Base-by-base conservation (phyloP, 371 early-diverging fungal genomes). In the Lichtheimia ornata region DNA sequence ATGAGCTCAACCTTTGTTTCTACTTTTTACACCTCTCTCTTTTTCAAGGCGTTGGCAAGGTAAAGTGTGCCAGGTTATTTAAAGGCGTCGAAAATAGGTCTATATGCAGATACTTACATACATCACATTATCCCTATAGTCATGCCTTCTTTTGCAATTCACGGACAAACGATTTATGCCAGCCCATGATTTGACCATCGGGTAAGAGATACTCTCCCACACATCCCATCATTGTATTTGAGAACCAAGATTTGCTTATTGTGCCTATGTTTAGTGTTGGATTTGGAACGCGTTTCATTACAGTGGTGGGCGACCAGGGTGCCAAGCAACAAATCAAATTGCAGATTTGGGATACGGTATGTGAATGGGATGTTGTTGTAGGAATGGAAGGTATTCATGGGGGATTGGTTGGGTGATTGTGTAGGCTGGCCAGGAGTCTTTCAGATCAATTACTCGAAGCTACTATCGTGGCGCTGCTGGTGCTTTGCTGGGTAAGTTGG, bases 321-420 rank as follows among this genome's bases (percentile, higher is more conserved):
- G 89, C 90, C 56, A 85, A 85, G 58, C 89, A 91, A 65, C 88
- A 86, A 65, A 89, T 98, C 68, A 97, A 97, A 77, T 84, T 99
- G 20, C 98, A 98, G 30, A 94, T 99, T 56, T 99, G 99, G 99
- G 99, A 99, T 75, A 98, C 99, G 15, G 96, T 94, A 70, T 86
- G 51, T 20, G 35, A 35, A 7, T 9, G 11, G 35, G 9, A 11
- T 9, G 7, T 7, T 50, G 2, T 27, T 55, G n/a, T 35, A n/a
- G n/a, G n/a, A 14, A 30, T 22, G 45, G 6, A 22, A n/a, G 47
- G 14, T 47, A 17, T 2, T 43, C 12, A 43, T 14, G 5, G n/a
- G 47, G 14, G 5, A 1, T 7, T 18, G 17, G 11, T 22, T 22
- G 47, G 47, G 47, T 0, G 12, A 17, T 17, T 6, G 1, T 22